Percentiles rank a stretch among this genome's conserved stretches.
phyloP scores from a whole-genome alignment of 2,329 filamentous ascomycete genomes.

The Arachnomyces sp. region DNA sequence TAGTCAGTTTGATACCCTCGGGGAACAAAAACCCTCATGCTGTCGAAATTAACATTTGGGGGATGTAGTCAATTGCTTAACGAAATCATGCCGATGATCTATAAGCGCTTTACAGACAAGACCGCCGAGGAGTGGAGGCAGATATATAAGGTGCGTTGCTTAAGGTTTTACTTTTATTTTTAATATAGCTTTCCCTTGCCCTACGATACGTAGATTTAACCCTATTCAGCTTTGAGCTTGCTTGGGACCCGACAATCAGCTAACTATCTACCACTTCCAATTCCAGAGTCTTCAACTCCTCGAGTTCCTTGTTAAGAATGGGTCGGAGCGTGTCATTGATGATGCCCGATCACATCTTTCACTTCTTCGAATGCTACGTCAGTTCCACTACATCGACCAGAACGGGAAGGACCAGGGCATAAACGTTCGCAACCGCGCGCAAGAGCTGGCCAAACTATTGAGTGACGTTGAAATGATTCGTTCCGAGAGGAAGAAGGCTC shows the following conservation, averaged over 20 bases:
- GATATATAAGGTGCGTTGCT: slow-evolving; percentile 77
- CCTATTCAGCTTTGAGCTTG: too few species aligned
- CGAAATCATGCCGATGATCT: slow-evolving; percentile 99
- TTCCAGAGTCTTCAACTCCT: slow-evolving; percentile 71
- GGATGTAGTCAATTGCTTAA: slow-evolving; percentile 79
- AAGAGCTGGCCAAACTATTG: slow-evolving; percentile 90
- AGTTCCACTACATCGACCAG: slow-evolving; percentile 92
- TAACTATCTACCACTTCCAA: slow-evolving; percentile 4
- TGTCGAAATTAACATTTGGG: slow-evolving; percentile 6
- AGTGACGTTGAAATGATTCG: slow-evolving; percentile 57
- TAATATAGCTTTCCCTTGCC: too few species aligned
- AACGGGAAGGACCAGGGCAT: slow-evolving; percentile 98
- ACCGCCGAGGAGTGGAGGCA: slow-evolving; percentile 97
- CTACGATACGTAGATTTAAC: too few species aligned
- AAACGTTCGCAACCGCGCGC: slow-evolving; percentile 93
- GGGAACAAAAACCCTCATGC: slow-evolving; percentile 8
- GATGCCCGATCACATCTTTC: slow-evolving; percentile 93
- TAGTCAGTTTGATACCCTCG: slow-evolving; percentile 58
- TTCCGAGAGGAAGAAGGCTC: slow-evolving; percentile 73
- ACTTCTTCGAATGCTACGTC: slow-evolving; percentile 92
- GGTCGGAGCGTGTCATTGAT: slow-evolving; percentile 93
- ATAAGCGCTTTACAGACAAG: slow-evolving; percentile 98
- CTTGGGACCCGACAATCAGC: too few species aligned
- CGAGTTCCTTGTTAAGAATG: slow-evolving; percentile 76
- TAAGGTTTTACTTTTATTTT: slow-evolving; percentile 2